Evolutionary conservation across 2,329 filamentous ascomycete genomes (phyloP), one percentile per base, ranked within the genome.

Genomic region (Claviceps capensis): DNA sequence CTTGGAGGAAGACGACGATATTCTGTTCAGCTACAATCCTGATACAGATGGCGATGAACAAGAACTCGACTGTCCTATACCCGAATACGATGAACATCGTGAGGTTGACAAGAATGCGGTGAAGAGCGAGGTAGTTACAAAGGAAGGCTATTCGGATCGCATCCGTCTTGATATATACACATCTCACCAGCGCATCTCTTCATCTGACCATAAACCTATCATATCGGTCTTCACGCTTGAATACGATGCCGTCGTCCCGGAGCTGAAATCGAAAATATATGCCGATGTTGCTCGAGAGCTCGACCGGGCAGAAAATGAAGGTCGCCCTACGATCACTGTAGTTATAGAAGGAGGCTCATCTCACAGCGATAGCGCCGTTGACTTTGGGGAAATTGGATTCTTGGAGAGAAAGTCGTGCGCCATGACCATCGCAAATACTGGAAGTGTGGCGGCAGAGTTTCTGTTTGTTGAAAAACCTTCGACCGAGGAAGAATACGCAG

Each of bases 151-250:
- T 51, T 59, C 67, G 3, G 79, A 83, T 56, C 69, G 69, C 52
- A 75, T 84, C 56, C 66, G 66, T 26, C 67, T 81, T 37, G 77
- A 82, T 51, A 67, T 86, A 53, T 98, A 98, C 64, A 81, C 83
- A 0, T 91, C 90, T 0, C 88, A 97, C 61, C 93, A 97, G 65
- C 78, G 86, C 17, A 83, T 98, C 23, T 78, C 87, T 16, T 95
- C 91, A 0, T 97, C 91, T 0, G 93, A 98, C 60, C 93, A 98
- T 68, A 98, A 98, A 65, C 94, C 93, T 0, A 71, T 98, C 2
- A 80, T 83, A 53, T 88, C 89, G 1, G 72, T 90, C 1, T 97
- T 97, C 62, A 84, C 79, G 0, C 69, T 98, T 7, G 83, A 85
- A 45, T 96, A 93, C 62, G 87, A 96, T 56, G 85, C 87, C 0